These are phyloP conservation scores for Drechslerella stenobrocha DNA, from an alignment of 2,329 filamentous ascomycete species.

Conservation along the genomic window DNA sequence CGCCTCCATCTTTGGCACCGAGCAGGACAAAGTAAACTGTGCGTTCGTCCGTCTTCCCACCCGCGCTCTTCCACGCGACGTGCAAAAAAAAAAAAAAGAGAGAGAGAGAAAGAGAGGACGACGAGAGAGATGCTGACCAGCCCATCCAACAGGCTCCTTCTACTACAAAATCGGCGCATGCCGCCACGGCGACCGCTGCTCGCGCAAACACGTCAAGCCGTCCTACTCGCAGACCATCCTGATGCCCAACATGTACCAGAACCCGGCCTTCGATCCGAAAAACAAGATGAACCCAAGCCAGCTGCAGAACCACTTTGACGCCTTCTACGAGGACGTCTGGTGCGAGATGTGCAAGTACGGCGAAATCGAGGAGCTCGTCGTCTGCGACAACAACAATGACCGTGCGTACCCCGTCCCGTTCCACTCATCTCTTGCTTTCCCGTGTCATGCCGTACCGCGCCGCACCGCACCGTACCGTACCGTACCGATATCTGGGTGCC, in stretches of 20 bases:
- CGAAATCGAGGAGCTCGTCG: slow-evolving; percentile 94
- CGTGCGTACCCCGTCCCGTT: slow-evolving; percentile 62
- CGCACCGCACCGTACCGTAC: no score
- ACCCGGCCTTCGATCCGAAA: slow-evolving; percentile 94
- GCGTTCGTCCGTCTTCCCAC: slow-evolving; percentile 38
- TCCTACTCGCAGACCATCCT: slow-evolving; percentile 97
- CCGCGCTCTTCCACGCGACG: no score
- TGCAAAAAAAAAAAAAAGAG: slow-evolving; percentile 1
- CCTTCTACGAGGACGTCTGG: slow-evolving; percentile 99
- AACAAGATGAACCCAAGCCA: slow-evolving; percentile 95
- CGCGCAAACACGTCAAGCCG: slow-evolving; percentile 97
- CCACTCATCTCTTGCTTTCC: neutral
- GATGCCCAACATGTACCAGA: slow-evolving; percentile 98
- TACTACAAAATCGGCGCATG: slow-evolving; percentile 99
- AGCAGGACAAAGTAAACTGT: slow-evolving; percentile 78
- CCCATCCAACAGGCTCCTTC: slow-evolving; percentile 71
- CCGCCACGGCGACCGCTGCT: slow-evolving; percentile 96
- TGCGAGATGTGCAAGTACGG: slow-evolving; percentile 99
- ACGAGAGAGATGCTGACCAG: no score
- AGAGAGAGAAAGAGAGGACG: no score
- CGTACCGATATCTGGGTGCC: no score
- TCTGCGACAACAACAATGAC: slow-evolving; percentile 99
- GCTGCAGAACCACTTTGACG: slow-evolving; percentile 98
- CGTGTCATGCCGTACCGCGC: no score
- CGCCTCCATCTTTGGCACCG: slow-evolving; percentile 98